A percentile compares a stretch with the other conserved stretches of the same genome.
phyloP scores from a whole-genome alignment of 768 basidiomycete species.

The Epithele typhae region DNA sequence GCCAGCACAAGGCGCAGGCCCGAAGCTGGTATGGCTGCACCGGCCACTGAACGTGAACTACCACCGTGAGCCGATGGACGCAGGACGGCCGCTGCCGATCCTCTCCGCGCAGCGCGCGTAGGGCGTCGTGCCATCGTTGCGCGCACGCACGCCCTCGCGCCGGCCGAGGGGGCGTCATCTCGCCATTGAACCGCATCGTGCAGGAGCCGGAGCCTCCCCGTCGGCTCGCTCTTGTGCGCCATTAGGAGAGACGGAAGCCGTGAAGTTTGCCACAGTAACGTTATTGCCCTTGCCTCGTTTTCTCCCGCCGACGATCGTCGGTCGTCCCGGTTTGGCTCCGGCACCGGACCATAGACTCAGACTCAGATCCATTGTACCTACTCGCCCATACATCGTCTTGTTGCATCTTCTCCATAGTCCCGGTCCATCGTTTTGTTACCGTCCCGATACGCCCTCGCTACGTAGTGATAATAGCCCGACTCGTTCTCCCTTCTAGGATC shows the following conservation, averaged over 20 bases:
- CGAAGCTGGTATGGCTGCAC: slow-evolving; percentile 20
- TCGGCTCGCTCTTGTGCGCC: no score
- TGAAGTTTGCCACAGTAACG: background rate
- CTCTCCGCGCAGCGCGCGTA: slow-evolving; percentile 8
- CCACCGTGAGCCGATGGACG: slow-evolving; percentile 2
- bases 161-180: no score
- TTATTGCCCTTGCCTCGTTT: background rate
- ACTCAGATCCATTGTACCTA: background rate
- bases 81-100: slow-evolving; percentile 1
- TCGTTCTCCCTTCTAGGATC: no score
- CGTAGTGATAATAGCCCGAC: no score
- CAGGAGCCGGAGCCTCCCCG: no score
- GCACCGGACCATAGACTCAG: background rate
- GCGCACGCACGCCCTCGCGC: no score
- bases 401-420: background rate
- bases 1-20: no score
- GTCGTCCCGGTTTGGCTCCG: background rate
- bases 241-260: no score
- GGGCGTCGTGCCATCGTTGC: background rate
- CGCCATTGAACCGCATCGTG: no score
- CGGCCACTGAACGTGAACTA: slow-evolving; percentile 16
- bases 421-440: no score
- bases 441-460: no score
- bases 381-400: background rate
- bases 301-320: no score